phyloP scores from a whole-genome alignment of 495 filamentous ascomycete genomes.

The Aspergillus haitiensis region DNA sequence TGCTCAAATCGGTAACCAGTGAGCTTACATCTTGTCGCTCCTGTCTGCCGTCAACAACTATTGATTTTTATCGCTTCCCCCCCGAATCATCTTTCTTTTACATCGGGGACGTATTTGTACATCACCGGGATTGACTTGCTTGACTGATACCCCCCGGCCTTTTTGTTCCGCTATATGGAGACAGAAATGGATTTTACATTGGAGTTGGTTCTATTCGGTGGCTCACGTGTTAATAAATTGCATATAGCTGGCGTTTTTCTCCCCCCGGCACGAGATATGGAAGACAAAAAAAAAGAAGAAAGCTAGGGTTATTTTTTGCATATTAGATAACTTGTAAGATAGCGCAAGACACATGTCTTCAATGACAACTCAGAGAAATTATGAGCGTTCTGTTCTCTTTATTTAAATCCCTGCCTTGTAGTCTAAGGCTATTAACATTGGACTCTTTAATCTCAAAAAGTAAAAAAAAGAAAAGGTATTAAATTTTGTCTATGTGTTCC shows the following conservation, averaged over 20 bases:
- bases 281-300: background rate
- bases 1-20: slow-evolving; percentile 23
- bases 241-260: slow-evolving; percentile 15
- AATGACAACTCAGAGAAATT: background rate
- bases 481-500: background rate
- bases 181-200: slow-evolving; percentile 25
- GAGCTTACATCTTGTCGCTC: slow-evolving; percentile 5
- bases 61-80: background rate
- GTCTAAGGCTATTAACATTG: background rate
- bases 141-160: slow-evolving; percentile 34
- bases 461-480: too few relatives aligned
- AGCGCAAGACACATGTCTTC: background rate
- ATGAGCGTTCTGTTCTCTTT: background rate
- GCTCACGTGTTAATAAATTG: slow-evolving; percentile 19
- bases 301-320: background rate
- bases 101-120: background rate
- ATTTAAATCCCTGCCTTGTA: background rate
- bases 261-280: slow-evolving; percentile 1
- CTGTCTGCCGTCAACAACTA: background rate
- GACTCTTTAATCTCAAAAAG: too few relatives aligned
- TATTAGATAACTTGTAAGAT: slow-evolving; percentile 14
- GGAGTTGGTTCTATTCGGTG: slow-evolving; percentile 33
- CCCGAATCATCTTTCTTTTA: background rate
- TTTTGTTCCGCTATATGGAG: slow-evolving; percentile 16
- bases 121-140: slow-evolving; percentile 6